phyloP scores from a whole-genome alignment of 2,329 filamentous ascomycete species.

The Claviceps pazoutovae region DNA sequence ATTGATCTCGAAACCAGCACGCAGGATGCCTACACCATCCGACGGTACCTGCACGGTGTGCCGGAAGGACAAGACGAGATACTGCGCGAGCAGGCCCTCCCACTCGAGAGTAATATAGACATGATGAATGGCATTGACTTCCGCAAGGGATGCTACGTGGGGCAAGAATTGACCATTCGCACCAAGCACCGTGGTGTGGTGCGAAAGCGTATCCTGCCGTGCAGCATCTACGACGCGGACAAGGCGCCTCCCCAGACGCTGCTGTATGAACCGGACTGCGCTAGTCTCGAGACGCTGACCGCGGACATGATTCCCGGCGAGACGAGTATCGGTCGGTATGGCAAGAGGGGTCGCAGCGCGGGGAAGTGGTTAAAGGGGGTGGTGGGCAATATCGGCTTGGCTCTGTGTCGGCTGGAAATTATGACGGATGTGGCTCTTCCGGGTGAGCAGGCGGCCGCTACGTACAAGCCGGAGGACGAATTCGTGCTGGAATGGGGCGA shows the following conservation, averaged over 20 bases:
- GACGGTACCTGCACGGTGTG: conserved; percentile 67
- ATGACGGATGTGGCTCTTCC: conserved; percentile 74
- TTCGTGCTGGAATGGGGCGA: conserved; percentile 43
- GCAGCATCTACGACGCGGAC: conserved; percentile 50
- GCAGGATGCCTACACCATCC: conserved; percentile 54
- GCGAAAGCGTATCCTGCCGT: conserved; percentile 75
- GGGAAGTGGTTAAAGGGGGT: conserved; percentile 70
- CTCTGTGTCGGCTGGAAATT: conserved; percentile 71
- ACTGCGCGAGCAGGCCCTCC: conserved; percentile 53
- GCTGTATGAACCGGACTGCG: conserved; percentile 28
- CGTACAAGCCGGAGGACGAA: conserved; percentile 46
- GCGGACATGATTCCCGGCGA: conserved; percentile 27
- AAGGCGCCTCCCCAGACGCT: conserved; percentile 25
- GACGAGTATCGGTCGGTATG: conserved; percentile 36
- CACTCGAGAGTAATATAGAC: conserved; percentile 84
- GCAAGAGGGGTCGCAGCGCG: conserved; percentile 51
- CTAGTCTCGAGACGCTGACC: conserved; percentile 13
- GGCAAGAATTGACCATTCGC: conserved; percentile 90
- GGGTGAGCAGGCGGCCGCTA: conserved; percentile 50
- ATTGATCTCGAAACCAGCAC: conserved; percentile 32
- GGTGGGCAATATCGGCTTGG: conserved; percentile 80
- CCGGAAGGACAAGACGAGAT: conserved; percentile 79
- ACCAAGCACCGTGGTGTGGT: conserved; percentile 92
- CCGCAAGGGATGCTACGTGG: conserved; percentile 91
- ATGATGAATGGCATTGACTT: conserved; percentile 77